A percentile compares a stretch with the other conserved stretches of the same genome.
phyloP scores from a whole-genome alignment of 2,329 filamentous ascomycete genomes.

The Pyricularia sp. region DNA sequence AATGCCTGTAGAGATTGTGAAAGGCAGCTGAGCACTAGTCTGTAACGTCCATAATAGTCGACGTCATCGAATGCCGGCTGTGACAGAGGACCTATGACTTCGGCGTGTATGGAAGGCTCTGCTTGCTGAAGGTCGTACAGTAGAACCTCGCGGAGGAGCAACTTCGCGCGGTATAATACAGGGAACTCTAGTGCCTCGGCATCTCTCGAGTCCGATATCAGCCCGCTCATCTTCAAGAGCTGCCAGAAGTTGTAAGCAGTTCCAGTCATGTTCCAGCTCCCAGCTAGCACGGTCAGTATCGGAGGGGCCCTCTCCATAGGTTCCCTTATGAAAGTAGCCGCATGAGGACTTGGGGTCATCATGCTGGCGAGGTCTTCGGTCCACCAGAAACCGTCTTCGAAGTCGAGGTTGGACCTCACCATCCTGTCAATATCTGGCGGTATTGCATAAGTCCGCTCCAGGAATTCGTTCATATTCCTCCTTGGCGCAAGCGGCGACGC shows the following conservation, averaged over 20 bases:
- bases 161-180: constrained; percentile 42
- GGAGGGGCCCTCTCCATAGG: constrained; percentile 34
- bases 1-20: constrained; percentile 42
- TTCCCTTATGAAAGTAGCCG: constrained; percentile 28
- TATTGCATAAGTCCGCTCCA: constrained; percentile 35
- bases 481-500: constrained; percentile 39
- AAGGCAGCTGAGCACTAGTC: constrained; percentile 40
- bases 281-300: constrained; percentile 38
- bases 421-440: constrained; percentile 28
- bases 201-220: constrained; percentile 36
- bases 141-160: constrained; percentile 43
- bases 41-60: constrained; percentile 36
- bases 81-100: constrained; percentile 22
- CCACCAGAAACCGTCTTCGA: constrained; percentile 50
- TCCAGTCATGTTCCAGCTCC: constrained; percentile 39
- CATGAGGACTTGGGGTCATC: constrained; percentile 26
- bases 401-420: constrained; percentile 38
- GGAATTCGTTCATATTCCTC: constrained; percentile 41
- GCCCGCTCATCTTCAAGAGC: constrained; percentile 39
- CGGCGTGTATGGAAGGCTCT: constrained; percentile 32
- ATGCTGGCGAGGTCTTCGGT: constrained; percentile 37
- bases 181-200: constrained; percentile 39
- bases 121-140: constrained; percentile 44
- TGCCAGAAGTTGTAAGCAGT: constrained; percentile 43
- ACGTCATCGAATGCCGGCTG: constrained; percentile 30